Base-by-base conservation (phyloP, 352 stramenopile genomes). In the Pythium rhizo-oryzae region DNA sequence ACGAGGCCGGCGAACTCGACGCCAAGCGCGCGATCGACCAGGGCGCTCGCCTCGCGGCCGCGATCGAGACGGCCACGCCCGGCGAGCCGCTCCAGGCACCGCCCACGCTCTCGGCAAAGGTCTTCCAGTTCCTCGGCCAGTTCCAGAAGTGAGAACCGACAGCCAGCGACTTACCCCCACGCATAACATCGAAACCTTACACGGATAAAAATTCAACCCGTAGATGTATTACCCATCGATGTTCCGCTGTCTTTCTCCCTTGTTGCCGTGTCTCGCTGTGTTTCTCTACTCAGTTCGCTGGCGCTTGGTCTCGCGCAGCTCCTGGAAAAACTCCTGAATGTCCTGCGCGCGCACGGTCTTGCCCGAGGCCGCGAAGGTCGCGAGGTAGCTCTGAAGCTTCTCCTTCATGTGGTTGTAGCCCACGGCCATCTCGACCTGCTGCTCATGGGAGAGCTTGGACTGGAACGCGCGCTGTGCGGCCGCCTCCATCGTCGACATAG, bases 1-100 rank as follows among this genome's bases (percentile, higher is more conserved):
- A 98, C 63, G 78, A 98, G 68, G 97, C 97, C 30, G 89, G 87
- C 24, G 97, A 99, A 75, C 75, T 99, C 15, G 97, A 99, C 78
- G 97, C 97, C 39, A 99, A 99, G 81, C 84, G 96, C 47, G 97
- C 97, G 11, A 99, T 99, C 75, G 96, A 99, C 75, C 98, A 99
- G 78, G 97, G 95, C 39, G 96, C 91, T 24, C 85, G 91, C 37
- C 69, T 97, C 19, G 91, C 89, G 18, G 89, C 87, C 19, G 84
- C 64, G 46, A 89, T 97, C 49, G 91, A 97, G 74, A 91, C 84
- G 18, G 85, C 89, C 0, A 86, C 74, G 49, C 80, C 86, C 46
- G 91, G 90, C 25, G 83, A 96, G 25, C 60, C 76, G 24, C 64
- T 92, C 9, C 49, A 72, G 47, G 78, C 81, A 8, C 51, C 76